phyloP scores from a whole-genome alignment of 2,329 filamentous ascomycete species.

The Penicillium aurantiogriseum region DNA sequence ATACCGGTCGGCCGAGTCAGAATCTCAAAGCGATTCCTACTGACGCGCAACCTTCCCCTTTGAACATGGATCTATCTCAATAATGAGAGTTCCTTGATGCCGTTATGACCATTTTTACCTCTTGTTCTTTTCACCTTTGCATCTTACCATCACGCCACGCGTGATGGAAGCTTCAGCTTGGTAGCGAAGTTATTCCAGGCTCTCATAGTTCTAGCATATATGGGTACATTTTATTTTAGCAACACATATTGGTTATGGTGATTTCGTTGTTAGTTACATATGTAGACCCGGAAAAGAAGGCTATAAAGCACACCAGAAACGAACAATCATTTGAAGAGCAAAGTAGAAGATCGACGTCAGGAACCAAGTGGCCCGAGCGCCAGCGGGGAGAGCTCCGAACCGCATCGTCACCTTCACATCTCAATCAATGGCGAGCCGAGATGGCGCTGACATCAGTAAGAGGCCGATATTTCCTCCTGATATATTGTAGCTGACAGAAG shows the following conservation, averaged over 20 bases:
- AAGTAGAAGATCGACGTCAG: conserved; percentile 6
- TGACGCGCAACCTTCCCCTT: conserved; percentile 5
- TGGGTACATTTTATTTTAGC: background rate
- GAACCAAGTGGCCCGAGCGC: conserved; percentile 18
- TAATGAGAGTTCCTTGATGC: background rate
- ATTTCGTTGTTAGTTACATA: no score
- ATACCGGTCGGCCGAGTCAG: conserved; percentile 25
- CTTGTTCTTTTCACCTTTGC: background rate
- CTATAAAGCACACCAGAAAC: background rate
- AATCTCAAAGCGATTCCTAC: background rate
- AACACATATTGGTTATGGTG: background rate
- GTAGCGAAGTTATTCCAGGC: background rate
- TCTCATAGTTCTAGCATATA: background rate
- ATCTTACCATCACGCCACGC: background rate
- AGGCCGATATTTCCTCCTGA: no score
- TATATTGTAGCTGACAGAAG: background rate
- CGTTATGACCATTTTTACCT: background rate
- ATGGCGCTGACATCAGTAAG: conserved; percentile 48
- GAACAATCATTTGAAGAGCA: background rate
- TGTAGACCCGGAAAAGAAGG: background rate
- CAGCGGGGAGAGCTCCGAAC: conserved; percentile 23
- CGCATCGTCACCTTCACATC: conserved; percentile 19
- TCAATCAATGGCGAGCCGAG: conserved; percentile 36
- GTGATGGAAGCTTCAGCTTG: background rate
- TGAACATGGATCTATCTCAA: conserved; percentile 19